These are phyloP conservation scores for Aspergillus kassunensis DNA, from an alignment of 495 filamentous ascomycete genomes.

Conservation along the genomic window DNA sequence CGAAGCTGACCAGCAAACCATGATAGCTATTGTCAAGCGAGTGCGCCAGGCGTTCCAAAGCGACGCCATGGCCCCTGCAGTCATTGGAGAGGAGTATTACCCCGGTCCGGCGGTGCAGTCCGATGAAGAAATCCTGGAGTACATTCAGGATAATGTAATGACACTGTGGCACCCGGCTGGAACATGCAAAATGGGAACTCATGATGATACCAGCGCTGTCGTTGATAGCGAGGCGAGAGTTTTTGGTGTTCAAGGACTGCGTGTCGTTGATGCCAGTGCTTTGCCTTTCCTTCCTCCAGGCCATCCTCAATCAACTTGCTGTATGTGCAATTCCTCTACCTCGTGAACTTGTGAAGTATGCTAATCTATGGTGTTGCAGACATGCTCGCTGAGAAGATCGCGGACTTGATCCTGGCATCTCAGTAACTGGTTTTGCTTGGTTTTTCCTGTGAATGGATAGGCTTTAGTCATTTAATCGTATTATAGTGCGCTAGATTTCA, in stretches of 20 bases:
- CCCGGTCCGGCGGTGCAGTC: conserved; percentile 46
- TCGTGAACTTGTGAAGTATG: neutral
- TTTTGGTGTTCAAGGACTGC: conserved; percentile 45
- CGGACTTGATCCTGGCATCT: too few relatives aligned
- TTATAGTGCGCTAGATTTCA: too few relatives aligned
- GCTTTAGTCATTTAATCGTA: too few relatives aligned
- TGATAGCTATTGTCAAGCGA: conserved; percentile 50
- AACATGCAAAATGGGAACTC: conserved; percentile 49
- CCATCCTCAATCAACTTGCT: conserved; percentile 51
- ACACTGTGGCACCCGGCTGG: conserved; percentile 53
- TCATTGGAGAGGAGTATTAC: conserved; percentile 45
- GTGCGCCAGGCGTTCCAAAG: conserved; percentile 36
- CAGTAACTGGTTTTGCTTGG: too few relatives aligned
- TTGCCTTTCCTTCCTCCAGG: conserved; percentile 57
- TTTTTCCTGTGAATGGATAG: too few relatives aligned
- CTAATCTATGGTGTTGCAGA: conserved; percentile 30
- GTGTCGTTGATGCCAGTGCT: conserved; percentile 57
- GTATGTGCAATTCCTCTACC: too few relatives aligned
- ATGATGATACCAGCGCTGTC: conserved; percentile 47
- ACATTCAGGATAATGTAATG: conserved; percentile 36
- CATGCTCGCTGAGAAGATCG: conserved; percentile 61
- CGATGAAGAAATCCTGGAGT: conserved; percentile 50
- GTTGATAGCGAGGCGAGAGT: conserved; percentile 50
- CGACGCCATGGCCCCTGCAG: conserved; percentile 30
- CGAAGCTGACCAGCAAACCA: conserved; percentile 50